phyloP scores from a whole-genome alignment of 2,329 filamentous ascomycete genomes.

The Ophiocordyceps camponoti-floridani region DNA sequence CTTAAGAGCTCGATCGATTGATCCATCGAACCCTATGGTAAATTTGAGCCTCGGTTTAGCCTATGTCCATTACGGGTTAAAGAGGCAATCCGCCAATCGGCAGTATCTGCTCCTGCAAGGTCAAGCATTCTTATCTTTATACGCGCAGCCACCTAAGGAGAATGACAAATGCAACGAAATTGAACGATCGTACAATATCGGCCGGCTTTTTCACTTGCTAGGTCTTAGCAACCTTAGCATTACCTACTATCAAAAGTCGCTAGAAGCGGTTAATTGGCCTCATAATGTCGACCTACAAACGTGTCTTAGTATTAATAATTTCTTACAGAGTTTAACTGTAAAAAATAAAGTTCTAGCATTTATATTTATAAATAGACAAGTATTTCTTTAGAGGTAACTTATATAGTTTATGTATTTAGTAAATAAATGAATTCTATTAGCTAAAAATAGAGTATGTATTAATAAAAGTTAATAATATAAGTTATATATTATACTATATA shows the following conservation, averaged over 20 bases:
- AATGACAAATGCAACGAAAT: slow-evolving; percentile 6
- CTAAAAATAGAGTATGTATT: no score
- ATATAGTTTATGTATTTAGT: no score
- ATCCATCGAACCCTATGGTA: slow-evolving; percentile 59
- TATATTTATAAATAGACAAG: not conserved
- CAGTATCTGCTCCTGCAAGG: slow-evolving; percentile 80
- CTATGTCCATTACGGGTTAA: slow-evolving; percentile 79
- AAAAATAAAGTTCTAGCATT: not conserved
- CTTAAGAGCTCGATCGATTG: slow-evolving; percentile 55
- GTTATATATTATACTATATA: no score
- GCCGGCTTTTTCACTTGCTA: slow-evolving; percentile 18
- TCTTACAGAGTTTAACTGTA: not conserved
- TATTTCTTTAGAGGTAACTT: not conserved
- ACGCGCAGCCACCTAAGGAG: slow-evolving; percentile 6
- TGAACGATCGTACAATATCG: slow-evolving; percentile 20
- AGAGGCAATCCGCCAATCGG: slow-evolving; percentile 76
- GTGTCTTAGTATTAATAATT: not conserved
- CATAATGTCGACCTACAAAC: not conserved
- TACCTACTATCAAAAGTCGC: not conserved
- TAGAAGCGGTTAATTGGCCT: not conserved
- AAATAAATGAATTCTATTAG: no score
- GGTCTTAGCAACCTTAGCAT: slow-evolving; percentile 5
- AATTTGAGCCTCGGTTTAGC: slow-evolving; percentile 66
- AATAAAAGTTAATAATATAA: no score
- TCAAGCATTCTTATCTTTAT: slow-evolving; percentile 51